phyloP scores from a whole-genome alignment of 371 early-diverging fungal genomes.

The Cokeromyces recurvatus region DNA sequence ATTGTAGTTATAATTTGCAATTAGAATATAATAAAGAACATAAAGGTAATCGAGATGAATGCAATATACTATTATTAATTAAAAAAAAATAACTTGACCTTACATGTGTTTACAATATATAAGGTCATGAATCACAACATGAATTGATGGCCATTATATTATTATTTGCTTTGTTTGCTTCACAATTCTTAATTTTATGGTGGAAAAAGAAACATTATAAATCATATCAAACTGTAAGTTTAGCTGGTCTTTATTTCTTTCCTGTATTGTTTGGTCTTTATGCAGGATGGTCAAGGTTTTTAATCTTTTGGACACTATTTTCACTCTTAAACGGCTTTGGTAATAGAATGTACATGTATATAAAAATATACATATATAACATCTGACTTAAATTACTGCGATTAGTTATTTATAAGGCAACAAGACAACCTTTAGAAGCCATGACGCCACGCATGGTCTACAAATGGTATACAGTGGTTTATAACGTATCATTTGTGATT shows the following conservation, averaged over 20 bases:
- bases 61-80: too few relatives aligned
- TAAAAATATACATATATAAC: too few relatives aligned
- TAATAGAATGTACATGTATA: too few relatives aligned
- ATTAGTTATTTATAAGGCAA: slow-evolving; percentile 51
- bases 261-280: slow-evolving; percentile 50
- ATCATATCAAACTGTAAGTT: slow-evolving; percentile 72
- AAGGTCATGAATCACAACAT: slow-evolving; percentile 67
- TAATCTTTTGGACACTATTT: slow-evolving; percentile 39
- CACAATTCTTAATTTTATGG: slow-evolving; percentile 68
- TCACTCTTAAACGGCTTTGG: slow-evolving; percentile 39
- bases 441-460: slow-evolving; percentile 68
- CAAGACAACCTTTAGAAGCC: slow-evolving; percentile 61
- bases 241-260: slow-evolving; percentile 72
- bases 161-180: slow-evolving; percentile 60
- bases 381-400: too few relatives aligned
- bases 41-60: slow-evolving; percentile 25
- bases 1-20: slow-evolving; percentile 31
- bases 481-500: slow-evolving; percentile 59
- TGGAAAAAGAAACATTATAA: slow-evolving; percentile 78
- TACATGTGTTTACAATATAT: too few relatives aligned
- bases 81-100: too few relatives aligned
- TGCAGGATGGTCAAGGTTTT: slow-evolving; percentile 46
- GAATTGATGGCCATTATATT: slow-evolving; percentile 78
- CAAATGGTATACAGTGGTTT: slow-evolving; percentile 64
- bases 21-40: slow-evolving; percentile 35